Percentiles rank a stretch among this genome's conserved stretches.
Evolutionary conservation across 2,329 filamentous ascomycete species (phyloP).

Genomic region (Penicillium crustosum): DNA sequence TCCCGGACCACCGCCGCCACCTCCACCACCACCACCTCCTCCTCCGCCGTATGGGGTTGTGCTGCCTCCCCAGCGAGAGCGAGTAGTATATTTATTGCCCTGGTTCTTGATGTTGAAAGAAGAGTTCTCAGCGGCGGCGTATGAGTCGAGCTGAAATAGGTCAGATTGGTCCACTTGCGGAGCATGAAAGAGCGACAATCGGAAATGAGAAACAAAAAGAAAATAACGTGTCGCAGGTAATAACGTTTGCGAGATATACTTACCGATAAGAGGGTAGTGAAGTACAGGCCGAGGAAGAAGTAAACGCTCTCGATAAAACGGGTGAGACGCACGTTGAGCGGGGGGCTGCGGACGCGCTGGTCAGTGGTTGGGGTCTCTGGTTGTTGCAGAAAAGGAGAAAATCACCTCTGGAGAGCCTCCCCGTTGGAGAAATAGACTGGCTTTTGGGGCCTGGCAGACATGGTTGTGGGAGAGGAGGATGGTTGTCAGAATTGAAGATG

Average conservation of each 20-base stretch:
- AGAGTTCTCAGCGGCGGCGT: conserved; percentile 46
- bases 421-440: conserved; percentile 42
- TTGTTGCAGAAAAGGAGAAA: background rate
- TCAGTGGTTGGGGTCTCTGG: background rate
- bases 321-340: conserved; percentile 44
- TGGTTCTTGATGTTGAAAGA: conserved; percentile 46
- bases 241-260: conserved; percentile 12
- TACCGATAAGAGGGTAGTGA: conserved; percentile 52
- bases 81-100: conserved; percentile 24
- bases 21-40: conserved; percentile 24
- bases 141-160: conserved; percentile 45
- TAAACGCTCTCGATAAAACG: conserved; percentile 46
- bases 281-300: conserved; percentile 50
- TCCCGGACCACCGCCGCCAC: conserved; percentile 31
- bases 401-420: conserved; percentile 38
- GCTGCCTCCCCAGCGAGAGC: conserved; percentile 29
- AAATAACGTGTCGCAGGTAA: background rate
- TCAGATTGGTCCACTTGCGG: conserved; percentile 13
- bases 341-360: conserved; percentile 37
- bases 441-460: conserved; percentile 31
- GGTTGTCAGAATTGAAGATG: conserved; percentile 8
- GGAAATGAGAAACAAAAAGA: background rate
- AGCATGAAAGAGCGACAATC: background rate
- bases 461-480: conserved; percentile 18
- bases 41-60: conserved; percentile 22